A percentile compares a stretch with the other conserved stretches of the same genome.
Conservation (phyloP, 2,329 filamentous ascomycete genomes). For the Epichloe baconii region DNA sequence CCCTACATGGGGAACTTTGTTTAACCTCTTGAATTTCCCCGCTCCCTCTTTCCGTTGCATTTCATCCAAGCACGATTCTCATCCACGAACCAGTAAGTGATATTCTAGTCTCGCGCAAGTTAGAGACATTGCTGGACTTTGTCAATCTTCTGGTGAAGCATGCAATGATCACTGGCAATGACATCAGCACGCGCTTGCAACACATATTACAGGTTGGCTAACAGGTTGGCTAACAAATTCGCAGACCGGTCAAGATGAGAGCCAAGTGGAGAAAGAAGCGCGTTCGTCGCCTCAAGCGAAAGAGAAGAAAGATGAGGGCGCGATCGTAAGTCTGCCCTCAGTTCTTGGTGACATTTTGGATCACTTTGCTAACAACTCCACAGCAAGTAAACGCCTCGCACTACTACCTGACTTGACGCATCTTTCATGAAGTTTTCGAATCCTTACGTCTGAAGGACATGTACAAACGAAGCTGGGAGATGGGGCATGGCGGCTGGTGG, state of each 20-base stretch:
- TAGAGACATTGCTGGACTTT: not conserved
- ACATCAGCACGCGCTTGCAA: not conserved
- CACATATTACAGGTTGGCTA: not conserved
- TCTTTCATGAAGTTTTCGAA: constrained; percentile 27
- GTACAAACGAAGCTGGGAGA: constrained; percentile 12
- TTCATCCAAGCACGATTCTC: constrained; percentile 33
- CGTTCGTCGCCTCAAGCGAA: constrained; percentile 96
- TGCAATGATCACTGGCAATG: not conserved
- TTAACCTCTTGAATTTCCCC: constrained; percentile 18
- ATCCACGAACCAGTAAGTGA: constrained; percentile 30
- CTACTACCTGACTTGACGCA: constrained; percentile 41
- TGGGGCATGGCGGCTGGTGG: constrained; percentile 3
- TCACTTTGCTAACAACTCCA: constrained; percentile 19
- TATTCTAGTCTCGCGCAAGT: not conserved
- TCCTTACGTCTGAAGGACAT: constrained; percentile 18
- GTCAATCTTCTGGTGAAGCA: not conserved
- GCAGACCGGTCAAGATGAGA: constrained; percentile 52
- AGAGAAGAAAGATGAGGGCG: constrained; percentile 99
- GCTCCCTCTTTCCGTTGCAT: constrained; percentile 18
- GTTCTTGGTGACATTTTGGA: not conserved
- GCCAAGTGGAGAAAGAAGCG: constrained; percentile 99
- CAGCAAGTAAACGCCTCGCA: constrained; percentile 57
- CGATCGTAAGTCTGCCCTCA: constrained; percentile 61
- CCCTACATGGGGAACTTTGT: constrained; percentile 20
- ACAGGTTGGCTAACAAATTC: not conserved